Conservation (phyloP, 2,329 filamentous ascomycete genomes). For the Xylaria sp. region DNA sequence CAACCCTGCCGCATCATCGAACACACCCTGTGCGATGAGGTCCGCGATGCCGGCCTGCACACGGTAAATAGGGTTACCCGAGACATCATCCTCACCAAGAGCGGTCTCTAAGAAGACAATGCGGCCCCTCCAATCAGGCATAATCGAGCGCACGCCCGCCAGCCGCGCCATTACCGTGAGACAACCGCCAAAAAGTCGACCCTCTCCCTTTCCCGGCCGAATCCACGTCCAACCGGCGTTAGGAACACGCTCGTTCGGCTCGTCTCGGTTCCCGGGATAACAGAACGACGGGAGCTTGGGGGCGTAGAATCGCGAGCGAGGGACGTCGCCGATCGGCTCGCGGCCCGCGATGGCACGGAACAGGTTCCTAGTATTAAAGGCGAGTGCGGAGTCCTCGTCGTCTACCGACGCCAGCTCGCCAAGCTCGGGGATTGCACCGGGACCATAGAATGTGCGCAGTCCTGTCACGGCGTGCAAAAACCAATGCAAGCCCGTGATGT, state of each 20-base stretch:
- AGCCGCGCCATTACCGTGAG: constrained; percentile 55
- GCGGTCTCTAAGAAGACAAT: constrained; percentile 57
- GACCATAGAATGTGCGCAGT: constrained; percentile 57
- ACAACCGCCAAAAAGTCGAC: constrained; percentile 57
- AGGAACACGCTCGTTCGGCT: constrained; percentile 46
- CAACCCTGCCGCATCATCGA: constrained; percentile 54
- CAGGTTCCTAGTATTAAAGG: constrained; percentile 49
- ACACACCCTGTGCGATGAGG: constrained; percentile 54
- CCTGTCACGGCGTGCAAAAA: constrained; percentile 52
- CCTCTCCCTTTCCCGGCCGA: constrained; percentile 51
- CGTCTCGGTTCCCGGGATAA: constrained; percentile 29
- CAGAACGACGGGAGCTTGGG: constrained; percentile 43
- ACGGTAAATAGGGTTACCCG: constrained; percentile 44
- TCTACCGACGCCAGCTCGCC: constrained; percentile 45
- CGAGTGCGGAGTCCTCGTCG: constrained; percentile 46
- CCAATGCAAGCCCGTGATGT: constrained; percentile 57
- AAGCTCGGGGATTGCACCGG: constrained; percentile 53
- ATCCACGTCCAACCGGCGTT: constrained; percentile 53
- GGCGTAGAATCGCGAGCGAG: constrained; percentile 49
- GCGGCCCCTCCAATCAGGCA: constrained; percentile 52
- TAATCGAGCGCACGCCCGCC: constrained; percentile 49
- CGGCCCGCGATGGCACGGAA: constrained; percentile 47
- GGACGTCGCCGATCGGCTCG: constrained; percentile 48
- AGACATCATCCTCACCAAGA: constrained; percentile 45
- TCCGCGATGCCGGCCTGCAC: constrained; percentile 54